phyloP scores from a whole-genome alignment of 208 protist genomes.

The Trypanosoma avium region DNA sequence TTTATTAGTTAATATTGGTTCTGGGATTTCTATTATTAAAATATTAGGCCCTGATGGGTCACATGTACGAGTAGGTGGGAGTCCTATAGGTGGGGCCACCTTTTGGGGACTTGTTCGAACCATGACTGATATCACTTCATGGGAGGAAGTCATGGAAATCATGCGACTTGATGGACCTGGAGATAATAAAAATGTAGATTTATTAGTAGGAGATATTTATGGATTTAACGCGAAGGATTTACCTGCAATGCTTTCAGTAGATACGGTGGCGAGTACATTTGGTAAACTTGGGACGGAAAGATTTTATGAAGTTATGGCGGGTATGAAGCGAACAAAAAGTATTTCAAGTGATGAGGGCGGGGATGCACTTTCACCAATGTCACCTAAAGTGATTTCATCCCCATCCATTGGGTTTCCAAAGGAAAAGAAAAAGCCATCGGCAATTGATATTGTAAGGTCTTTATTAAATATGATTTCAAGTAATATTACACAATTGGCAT shows the following conservation, averaged over 20 bases:
- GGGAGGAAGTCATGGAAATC: constrained; percentile 95
- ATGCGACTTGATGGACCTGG: constrained; percentile 91
- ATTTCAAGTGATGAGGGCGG: constrained; percentile 10
- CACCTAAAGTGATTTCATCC: neutral
- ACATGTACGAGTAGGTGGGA: constrained; percentile 94
- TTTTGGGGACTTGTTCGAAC: constrained; percentile 95
- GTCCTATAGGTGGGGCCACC: constrained; percentile 95
- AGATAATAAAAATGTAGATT: constrained; percentile 94
- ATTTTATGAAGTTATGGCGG: constrained; percentile 37
- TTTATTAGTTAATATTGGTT: constrained; percentile 97
- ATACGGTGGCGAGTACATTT: constrained; percentile 89
- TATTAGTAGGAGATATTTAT: constrained; percentile 98
- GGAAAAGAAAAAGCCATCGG: constrained; percentile 22
- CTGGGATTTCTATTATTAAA: constrained; percentile 96
- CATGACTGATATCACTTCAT: constrained; percentile 93
- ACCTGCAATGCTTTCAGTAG: constrained; percentile 80
- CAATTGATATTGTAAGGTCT: constrained; percentile 89
- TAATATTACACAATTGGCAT: constrained; percentile 96
- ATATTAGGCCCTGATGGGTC: constrained; percentile 77
- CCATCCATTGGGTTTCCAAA: neutral
- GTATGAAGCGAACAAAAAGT: neutral
- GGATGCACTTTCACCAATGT: constrained; percentile 7
- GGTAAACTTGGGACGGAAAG: constrained; percentile 85
- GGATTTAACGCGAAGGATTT: constrained; percentile 93
- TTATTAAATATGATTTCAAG: constrained; percentile 95